Conservation (phyloP, 1,284 basidiomycete species). For the Kwoniella shivajii region DNA sequence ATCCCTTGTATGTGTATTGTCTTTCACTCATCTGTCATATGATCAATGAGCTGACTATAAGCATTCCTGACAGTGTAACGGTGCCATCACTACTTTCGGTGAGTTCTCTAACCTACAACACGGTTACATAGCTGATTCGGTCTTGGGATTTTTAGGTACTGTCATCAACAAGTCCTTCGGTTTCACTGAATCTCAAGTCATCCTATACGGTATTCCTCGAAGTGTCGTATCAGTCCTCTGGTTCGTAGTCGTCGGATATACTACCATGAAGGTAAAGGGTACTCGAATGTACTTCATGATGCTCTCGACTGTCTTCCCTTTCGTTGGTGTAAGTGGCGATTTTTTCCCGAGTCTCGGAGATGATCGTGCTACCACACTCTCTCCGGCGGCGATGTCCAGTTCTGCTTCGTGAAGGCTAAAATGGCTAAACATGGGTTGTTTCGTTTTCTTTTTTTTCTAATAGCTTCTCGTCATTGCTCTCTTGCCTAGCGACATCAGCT, state of each 20-base stretch:
- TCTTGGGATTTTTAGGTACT: constrained; percentile 13
- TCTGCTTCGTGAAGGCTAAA: no score
- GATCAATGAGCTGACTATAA: not conserved
- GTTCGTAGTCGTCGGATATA: constrained; percentile 41
- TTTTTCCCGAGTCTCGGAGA: not conserved
- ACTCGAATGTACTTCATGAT: constrained; percentile 45
- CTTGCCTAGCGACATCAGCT: constrained; percentile 19
- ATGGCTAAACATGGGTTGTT: no score
- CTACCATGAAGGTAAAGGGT: constrained; percentile 30
- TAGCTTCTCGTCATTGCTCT: constrained; percentile 27
- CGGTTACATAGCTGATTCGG: not conserved
- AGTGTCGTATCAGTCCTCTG: constrained; percentile 38
- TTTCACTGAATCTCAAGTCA: constrained; percentile 34
- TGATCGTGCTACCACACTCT: no score
- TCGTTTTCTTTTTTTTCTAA: no score
- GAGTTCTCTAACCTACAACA: constrained; percentile 2
- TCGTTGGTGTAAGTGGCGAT: constrained; percentile 20
- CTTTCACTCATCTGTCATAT: not conserved
- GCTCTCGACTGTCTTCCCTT: constrained; percentile 24
- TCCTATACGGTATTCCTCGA: constrained; percentile 42
- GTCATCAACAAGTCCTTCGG: constrained; percentile 25
- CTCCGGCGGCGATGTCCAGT: no score
- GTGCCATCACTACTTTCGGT: constrained; percentile 39
- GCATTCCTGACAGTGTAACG: constrained; percentile 14
- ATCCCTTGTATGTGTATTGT: constrained; percentile 9